These are phyloP conservation scores for Blastomyces gilchristii DNA, from an alignment of 2,329 filamentous ascomycete genomes.

Conservation along the genomic window DNA sequence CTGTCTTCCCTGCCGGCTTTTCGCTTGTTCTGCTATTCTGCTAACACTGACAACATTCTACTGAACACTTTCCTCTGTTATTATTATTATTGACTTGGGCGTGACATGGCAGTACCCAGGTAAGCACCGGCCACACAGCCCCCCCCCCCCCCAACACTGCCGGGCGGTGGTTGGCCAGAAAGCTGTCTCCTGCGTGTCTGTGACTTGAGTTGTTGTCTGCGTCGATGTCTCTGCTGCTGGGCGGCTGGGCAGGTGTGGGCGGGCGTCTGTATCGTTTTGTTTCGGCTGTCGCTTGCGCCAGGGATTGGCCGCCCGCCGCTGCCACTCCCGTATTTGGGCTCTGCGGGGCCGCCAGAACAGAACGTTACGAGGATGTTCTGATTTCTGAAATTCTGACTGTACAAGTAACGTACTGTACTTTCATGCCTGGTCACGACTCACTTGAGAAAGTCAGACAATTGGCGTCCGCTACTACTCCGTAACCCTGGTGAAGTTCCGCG, in stretches of 20 bases:
- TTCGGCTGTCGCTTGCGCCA: constrained; percentile 17
- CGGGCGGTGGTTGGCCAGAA: background rate
- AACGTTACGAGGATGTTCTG: background rate
- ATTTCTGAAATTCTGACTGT: background rate
- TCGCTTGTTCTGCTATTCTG: background rate
- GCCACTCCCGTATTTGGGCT: background rate
- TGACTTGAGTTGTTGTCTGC: too few relatives aligned
- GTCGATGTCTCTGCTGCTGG: background rate
- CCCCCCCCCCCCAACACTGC: background rate
- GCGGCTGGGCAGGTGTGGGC: constrained; percentile 15
- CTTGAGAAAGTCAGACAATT: background rate
- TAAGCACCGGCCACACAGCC: background rate
- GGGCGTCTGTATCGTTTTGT: constrained; percentile 15
- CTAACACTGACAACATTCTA: background rate
- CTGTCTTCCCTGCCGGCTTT: background rate
- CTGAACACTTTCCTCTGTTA: too few relatives aligned
- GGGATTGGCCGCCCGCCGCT: constrained; percentile 7
- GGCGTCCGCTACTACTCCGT: background rate
- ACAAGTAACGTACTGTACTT: background rate
- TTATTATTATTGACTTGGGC: background rate
- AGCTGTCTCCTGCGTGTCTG: background rate
- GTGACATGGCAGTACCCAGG: background rate
- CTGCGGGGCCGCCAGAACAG: background rate
- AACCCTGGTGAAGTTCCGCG: background rate
- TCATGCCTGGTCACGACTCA: background rate